Base-by-base conservation (phyloP, 2,329 filamentous ascomycete species). In the Fusarium sp. region DNA sequence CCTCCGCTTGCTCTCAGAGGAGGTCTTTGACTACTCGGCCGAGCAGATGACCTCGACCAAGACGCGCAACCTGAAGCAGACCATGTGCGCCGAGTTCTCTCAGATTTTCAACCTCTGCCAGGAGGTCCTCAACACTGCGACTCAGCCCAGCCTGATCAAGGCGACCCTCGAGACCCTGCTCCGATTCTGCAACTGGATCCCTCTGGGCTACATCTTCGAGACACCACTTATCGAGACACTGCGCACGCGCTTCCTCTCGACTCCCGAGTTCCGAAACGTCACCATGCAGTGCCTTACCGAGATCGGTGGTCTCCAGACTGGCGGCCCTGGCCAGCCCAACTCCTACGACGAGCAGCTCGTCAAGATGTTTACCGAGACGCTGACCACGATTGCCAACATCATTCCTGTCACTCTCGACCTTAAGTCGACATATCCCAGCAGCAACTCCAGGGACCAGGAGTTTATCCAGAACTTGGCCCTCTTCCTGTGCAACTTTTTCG, bases 21-120 rank as follows among this genome's bases (percentile, higher is more conserved):
- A 99, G 84, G 96, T 99, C 41, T 99, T 99, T 81, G 97, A 99
- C 86, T 99, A 97, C 84, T 99, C 97, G 2, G 95, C 96, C 74
- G 97, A 99, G 81, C 95, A 98, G 83, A 98, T 99, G 96, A 99
- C 97, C n/a, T 98, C 96, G 41, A 91, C 93, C 68, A 99, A 99
- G 88, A 97, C 95, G 45, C 92, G 95, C 80, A 98, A 97, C 83
- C 88, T 99, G 73, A 99, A 99, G 88, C 96, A 95, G 77, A 98
- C 95, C 76, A 99, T 99, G 97, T 98, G 95, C 84, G 93, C 95
- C 82, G 97, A 99, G 85, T 99, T 99, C 84, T 98, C 97, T 1
- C 94, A 95, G 66, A 99, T 99, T 81, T 99, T 98, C 87, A 94
- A 97, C 85, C 91, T 99, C 37, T 99, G 97, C 86, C 95, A 95